Base-by-base conservation (phyloP, 2,329 filamentous ascomycete genomes). In the Alternaria sp. region DNA sequence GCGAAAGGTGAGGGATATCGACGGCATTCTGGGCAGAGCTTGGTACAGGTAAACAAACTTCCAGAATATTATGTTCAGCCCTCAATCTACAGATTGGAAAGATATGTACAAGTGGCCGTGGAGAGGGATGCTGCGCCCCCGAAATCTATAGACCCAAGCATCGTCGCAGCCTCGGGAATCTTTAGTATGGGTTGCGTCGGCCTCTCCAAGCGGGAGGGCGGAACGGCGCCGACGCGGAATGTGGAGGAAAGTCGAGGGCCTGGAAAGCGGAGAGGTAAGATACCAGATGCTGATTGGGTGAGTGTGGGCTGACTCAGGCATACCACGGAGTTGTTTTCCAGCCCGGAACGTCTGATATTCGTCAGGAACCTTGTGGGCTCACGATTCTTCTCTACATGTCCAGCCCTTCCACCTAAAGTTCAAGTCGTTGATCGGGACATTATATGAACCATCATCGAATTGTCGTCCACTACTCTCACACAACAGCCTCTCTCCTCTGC, bases 1-100 rank as follows among this genome's bases (percentile, higher is more conserved):
- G 63, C 74, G 72, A 62, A 75, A 59, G 38, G 73, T 70, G 46
- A 67, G 66, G 74, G 75, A 61, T 76, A 77, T 65, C 51, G 74
- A 77, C 72, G 75, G 75, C 75, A 78, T 78, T 41, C 28, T 49
- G 32, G 16, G 34, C 41, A 20, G 46, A 32, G 18, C 38, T 58
- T 47, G 28, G 34, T 7, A 7, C 26, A 24, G 14, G 12, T 36
- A 26, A 42, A 39, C 22, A 51, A 18, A 49, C 2, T 12, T 24
- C 7, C 46, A 26, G 32, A 38, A 14, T 36, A 20, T 32, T 44
- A 11, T 52, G 12, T 46, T 3, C 12, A 28, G 22, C n/a, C 26
- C 30, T 20, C 42, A 51, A 41, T 28, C 12, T 43, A 32, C 41
- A 51, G 20, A 16, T 20, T 18, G 30, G 38, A 18, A 34, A 46